Base-by-base conservation (phyloP, 108 stramenopile species). In the Skeletonema menzelii region DNA sequence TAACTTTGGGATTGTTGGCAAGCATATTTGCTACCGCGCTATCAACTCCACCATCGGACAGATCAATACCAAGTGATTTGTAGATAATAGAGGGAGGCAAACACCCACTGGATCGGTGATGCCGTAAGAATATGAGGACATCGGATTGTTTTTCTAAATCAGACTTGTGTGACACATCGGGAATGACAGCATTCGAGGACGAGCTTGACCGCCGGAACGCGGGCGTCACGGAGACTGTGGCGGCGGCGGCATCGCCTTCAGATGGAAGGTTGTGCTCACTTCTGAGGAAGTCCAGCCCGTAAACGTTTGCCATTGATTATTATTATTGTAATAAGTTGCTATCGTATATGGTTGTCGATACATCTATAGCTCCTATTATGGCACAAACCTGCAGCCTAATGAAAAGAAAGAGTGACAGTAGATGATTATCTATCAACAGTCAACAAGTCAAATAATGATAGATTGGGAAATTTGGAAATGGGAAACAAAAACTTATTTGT, bases 81-180 rank as follows among this genome's bases (percentile, higher is more conserved):
- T 85, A 88, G 35, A 94, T 91, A 34, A 92, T 77, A 22, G 76
- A 64, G 15, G 93, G 88, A 8, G 91, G 83, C 10, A 91, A 63
- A 60, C 82, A 91, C 44, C 93, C 93, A 2, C 87, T 75, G 1
- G 85, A 86, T 10, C 93, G 89, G 72, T 94, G 93, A 15, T 82
- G 82, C 24, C 88, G 79, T 10, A 94, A 65, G 74, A 94, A 94
- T 20, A 83, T 75, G 32, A 94, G 72, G 42, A 94, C 79, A 76
- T 90, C 88, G 27, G 85, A 88, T 70, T 94, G 93, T 65, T 91
- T 91, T 75, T 94, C 93, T 28, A 91, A 64, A 65, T 89, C 83
- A 38, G 93, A 84, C 67, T 90, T 93, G 71, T 85, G 74, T 19
- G 80, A 79, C 13, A 79, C 86, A 22, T 70, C 69, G 38, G 79